A percentile compares a stretch with the other conserved stretches of the same genome.
Conservation (phyloP, 2,329 filamentous ascomycete genomes). For the Amesomyces nigricolor region DNA sequence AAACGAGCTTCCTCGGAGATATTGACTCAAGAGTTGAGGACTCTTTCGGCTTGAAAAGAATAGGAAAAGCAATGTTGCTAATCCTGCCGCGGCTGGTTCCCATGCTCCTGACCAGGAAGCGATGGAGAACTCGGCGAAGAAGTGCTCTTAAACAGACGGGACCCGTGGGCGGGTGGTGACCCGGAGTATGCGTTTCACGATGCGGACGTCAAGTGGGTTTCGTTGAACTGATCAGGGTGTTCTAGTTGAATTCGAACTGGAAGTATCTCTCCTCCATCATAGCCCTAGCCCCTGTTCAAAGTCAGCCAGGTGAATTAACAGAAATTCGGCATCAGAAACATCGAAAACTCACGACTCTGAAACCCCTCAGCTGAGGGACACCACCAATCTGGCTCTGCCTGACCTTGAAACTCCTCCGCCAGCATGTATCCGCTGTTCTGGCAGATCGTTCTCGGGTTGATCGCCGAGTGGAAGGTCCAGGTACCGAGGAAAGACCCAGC, state of each 20-base stretch:
- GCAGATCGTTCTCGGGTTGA: too few relatives aligned
- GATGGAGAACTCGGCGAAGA: neutral
- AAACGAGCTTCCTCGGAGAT: constrained; percentile 8
- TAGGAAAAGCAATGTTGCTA: neutral
- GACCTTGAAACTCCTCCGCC: too few relatives aligned
- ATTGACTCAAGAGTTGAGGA: neutral
- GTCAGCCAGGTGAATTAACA: neutral
- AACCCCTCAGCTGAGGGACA: neutral
- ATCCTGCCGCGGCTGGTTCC: neutral
- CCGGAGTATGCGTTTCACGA: neutral
- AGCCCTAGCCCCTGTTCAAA: neutral
- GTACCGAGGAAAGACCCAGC: too few relatives aligned
- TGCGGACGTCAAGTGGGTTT: neutral
- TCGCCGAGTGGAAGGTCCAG: too few relatives aligned
- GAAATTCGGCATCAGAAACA: too few relatives aligned
- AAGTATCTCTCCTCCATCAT: neutral
- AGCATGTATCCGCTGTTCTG: too few relatives aligned
- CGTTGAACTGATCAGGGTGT: too few relatives aligned
- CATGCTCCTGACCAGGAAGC: neutral
- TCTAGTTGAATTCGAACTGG: neutral
- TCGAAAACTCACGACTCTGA: neutral
- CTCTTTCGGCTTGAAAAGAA: neutral
- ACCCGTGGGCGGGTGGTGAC: neutral
- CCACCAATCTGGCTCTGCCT: neutral
- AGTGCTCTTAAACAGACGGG: neutral